These are phyloP conservation scores for Onygenales sp. DNA, from an alignment of 2,329 filamentous ascomycete species.

Conservation along the genomic window DNA sequence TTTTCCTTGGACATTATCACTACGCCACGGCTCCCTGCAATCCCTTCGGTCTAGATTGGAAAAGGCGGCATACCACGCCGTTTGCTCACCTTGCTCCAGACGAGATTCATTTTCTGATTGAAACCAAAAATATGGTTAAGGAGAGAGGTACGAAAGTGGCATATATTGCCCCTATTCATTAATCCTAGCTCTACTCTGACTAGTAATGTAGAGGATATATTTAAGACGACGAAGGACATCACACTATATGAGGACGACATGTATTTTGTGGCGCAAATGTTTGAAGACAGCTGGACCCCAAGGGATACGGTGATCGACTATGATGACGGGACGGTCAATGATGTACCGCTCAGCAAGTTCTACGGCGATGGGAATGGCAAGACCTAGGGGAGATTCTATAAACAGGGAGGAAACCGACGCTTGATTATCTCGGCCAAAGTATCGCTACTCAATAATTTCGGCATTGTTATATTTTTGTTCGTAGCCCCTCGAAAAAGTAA, in stretches of 20 bases:
- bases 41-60: not conserved
- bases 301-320: not conserved
- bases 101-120: not conserved
- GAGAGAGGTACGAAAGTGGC: not conserved
- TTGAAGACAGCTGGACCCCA: not conserved
- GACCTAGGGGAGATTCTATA: no score
- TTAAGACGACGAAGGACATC: not conserved
- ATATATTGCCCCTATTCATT: no score
- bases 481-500: no score
- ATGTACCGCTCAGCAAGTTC: not conserved
- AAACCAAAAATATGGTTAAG: not conserved
- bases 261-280: not conserved
- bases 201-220: not conserved
- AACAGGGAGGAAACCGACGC: no score
- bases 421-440: no score
- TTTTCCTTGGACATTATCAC: not conserved
- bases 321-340: not conserved
- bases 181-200: no score
- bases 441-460: no score
- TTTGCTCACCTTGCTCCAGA: not conserved
- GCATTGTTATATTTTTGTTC: no score
- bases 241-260: not conserved
- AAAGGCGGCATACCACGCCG: not conserved
- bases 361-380: not conserved
- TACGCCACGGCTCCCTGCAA: not conserved